Percentiles rank a stretch among this genome's conserved stretches.
Conservation (phyloP, 2,329 filamentous ascomycete genomes). For the Allantophomopsis cytisporea region DNA sequence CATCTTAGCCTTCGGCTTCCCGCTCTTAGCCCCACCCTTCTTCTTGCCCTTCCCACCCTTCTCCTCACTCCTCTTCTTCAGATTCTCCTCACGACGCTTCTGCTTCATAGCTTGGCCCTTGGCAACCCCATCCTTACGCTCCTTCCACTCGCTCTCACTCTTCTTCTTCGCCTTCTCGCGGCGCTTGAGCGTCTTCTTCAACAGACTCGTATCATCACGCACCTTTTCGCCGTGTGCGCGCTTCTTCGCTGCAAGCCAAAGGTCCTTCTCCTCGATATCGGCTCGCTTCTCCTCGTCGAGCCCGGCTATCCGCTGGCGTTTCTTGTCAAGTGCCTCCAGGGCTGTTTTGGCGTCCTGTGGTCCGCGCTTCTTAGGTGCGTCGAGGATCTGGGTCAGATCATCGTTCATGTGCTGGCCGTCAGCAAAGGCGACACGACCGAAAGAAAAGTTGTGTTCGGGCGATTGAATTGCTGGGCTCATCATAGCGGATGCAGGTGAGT, state of each 20-base stretch:
- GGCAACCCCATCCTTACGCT: conserved; percentile 57
- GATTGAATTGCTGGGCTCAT: conserved; percentile 40
- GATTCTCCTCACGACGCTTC: conserved; percentile 69
- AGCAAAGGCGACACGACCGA: conserved; percentile 80
- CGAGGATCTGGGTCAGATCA: conserved; percentile 46
- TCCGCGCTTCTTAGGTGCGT: conserved; percentile 64
- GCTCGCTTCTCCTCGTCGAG: conserved; percentile 71
- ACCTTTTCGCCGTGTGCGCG: conserved; percentile 82
- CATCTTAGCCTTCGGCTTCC: conserved; percentile 21
- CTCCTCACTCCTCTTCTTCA: conserved; percentile 61
- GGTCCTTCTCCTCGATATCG: conserved; percentile 85
- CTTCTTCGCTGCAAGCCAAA: conserved; percentile 84
- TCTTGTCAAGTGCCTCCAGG: conserved; percentile 74
- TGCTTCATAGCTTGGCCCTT: conserved; percentile 69
- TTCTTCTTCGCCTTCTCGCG: conserved; percentile 85
- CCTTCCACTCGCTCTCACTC: conserved; percentile 79
- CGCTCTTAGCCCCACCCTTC: conserved; percentile 37
- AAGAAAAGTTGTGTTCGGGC: conserved; percentile 62
- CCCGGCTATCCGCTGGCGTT: conserved; percentile 63
- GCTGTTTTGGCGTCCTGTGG: conserved; percentile 76
- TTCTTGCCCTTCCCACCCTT: conserved; percentile 50
- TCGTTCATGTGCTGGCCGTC: conserved; percentile 74
- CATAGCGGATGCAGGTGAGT: conserved; percentile 38
- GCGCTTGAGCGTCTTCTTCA: conserved; percentile 92
- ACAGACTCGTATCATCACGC: conserved; percentile 68